Conservation (phyloP, 73 alveolate genomes). For the Tetrahymena thermophila region DNA sequence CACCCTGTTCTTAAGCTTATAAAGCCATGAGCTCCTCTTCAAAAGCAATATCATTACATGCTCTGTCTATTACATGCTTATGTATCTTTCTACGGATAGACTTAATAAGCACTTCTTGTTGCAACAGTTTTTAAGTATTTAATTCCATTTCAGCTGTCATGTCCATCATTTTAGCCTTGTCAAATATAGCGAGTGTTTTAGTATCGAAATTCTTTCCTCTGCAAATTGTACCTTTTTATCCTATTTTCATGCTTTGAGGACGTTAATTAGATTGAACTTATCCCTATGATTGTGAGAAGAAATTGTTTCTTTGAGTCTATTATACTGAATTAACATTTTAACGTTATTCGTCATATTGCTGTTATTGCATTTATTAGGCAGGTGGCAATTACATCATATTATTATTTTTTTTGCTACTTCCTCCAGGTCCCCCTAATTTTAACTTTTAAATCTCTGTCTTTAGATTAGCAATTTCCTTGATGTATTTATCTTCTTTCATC, state of each 20-base stretch:
- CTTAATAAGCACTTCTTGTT: not conserved
- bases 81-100: not conserved
- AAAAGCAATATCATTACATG: not conserved
- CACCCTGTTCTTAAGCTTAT: not conserved
- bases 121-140: not conserved
- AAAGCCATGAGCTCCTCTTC: not conserved
- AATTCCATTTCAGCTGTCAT: not conserved
- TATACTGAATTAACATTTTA: not conserved
- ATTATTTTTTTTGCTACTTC: not conserved
- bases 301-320: not conserved
- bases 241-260: not conserved
- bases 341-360: not conserved
- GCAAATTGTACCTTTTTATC: not conserved
- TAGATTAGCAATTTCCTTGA: not conserved
- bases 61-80: not conserved
- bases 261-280: not conserved
- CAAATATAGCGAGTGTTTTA: not conserved
- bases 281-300: not conserved
- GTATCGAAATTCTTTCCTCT: not conserved
- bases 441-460: not conserved
- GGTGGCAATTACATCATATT: not conserved
- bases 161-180: not conserved
- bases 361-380: not conserved
- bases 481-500: slow-evolving; percentile 14
- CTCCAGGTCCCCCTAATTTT: not conserved